phyloP scores from a whole-genome alignment of 768 basidiomycete species.

The Strobilomyces dryophilus region DNA sequence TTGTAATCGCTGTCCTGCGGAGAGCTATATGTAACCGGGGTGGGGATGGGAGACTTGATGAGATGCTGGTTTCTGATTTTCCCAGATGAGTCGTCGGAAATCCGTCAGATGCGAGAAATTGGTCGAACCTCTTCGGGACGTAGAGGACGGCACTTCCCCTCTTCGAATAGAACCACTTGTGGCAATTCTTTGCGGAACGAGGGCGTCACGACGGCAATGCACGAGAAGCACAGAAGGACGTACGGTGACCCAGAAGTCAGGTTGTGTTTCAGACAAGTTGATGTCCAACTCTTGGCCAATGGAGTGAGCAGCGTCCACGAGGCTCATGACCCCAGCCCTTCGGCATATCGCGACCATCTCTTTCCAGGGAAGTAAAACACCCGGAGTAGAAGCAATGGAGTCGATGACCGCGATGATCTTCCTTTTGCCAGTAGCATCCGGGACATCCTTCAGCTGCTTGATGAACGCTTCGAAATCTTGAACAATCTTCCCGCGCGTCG shows the following conservation, averaged over 20 bases:
- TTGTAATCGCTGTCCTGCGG: constrained; percentile 35
- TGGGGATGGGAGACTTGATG: constrained; percentile 57
- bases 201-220: not conserved
- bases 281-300: constrained; percentile 68
- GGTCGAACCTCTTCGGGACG: constrained; percentile 54
- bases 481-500: constrained; percentile 54
- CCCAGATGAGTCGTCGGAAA: not conserved
- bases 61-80: constrained; percentile 55
- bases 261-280: constrained; percentile 49
- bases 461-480: constrained; percentile 40
- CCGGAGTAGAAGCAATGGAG: constrained; percentile 59
- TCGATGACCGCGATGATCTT: constrained; percentile 72
- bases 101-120: not conserved
- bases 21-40: constrained; percentile 48
- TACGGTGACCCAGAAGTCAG: constrained; percentile 81
- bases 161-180: constrained; percentile 81
- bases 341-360: constrained; percentile 61
- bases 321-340: constrained; percentile 55
- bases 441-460: constrained; percentile 23
- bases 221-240: constrained; percentile 15
- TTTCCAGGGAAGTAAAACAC: constrained; percentile 64
- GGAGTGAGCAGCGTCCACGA: constrained; percentile 81
- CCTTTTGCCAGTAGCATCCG: constrained; percentile 23
- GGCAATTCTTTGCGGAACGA: constrained; percentile 53
- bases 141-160: constrained; percentile 69